These are phyloP conservation scores for Botryotinia calthae DNA, from an alignment of 2,329 filamentous ascomycete species.

Conservation along the genomic window DNA sequence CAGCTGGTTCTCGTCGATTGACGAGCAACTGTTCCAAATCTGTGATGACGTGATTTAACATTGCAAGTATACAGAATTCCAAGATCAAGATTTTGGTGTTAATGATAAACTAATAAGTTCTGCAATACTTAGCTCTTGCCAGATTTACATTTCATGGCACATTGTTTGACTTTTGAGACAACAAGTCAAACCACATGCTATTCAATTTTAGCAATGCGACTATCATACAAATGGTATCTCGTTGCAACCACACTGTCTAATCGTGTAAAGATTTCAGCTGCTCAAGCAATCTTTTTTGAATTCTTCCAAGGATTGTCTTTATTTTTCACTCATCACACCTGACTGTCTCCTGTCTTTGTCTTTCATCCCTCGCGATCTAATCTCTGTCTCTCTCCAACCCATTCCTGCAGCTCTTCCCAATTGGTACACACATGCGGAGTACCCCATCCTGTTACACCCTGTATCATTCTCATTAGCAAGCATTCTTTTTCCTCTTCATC, in stretches of 20 bases:
- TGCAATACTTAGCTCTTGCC: neutral
- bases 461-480: neutral
- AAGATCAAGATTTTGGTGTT: neutral
- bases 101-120: no score
- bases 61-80: neutral
- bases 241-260: neutral
- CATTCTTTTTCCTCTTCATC: no score
- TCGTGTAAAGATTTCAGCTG: neutral
- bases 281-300: neutral
- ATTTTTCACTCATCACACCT: neutral
- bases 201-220: neutral
- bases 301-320: neutral
- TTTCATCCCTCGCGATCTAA: neutral
- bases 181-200: no score
- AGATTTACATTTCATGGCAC: neutral
- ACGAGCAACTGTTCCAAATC: neutral
- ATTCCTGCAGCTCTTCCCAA: conserved; percentile 11
- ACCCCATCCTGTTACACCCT: conserved; percentile 11
- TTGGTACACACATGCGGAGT: conserved; percentile 4
- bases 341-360: neutral
- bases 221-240: neutral
- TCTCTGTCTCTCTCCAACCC: neutral
- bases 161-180: neutral
- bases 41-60: neutral
- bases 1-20: neutral